Conservation (phyloP, 1,139 yeast genomes). For the Sugiyamaella paludigena region DNA sequence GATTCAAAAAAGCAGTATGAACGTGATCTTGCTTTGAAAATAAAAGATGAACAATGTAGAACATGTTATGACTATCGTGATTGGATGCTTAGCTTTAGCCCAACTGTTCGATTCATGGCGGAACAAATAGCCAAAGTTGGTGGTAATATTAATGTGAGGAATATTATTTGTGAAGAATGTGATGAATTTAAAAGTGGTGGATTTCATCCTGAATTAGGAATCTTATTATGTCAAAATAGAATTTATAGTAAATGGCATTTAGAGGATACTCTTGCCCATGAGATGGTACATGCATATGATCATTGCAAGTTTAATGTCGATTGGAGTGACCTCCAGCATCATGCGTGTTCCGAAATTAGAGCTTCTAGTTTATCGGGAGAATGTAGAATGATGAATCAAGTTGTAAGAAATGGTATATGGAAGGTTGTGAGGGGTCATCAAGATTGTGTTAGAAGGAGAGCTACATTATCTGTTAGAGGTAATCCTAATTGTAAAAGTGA, state of each 20-base stretch:
- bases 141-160: conserved; percentile 46
- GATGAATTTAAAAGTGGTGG: conserved; percentile 91
- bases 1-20: conserved; percentile 59
- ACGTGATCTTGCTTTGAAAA: conserved; percentile 45
- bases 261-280: conserved; percentile 91
- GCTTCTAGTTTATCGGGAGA: conserved; percentile 95
- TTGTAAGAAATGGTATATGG: conserved; percentile 54
- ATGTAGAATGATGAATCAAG: conserved; percentile 86
- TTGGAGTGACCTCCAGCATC: conserved; percentile 80
- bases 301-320: conserved; percentile 83
- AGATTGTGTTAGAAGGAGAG: conserved; percentile 84
- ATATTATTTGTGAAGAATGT: conserved; percentile 80
- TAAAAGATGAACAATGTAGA: conserved; percentile 49
- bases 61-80: conserved; percentile 70
- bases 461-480: conserved; percentile 75
- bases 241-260: conserved; percentile 74
- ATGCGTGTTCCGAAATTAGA: conserved; percentile 94
- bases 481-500: conserved; percentile 76
- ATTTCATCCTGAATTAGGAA: conserved; percentile 85
- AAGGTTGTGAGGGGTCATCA: conserved; percentile 82
- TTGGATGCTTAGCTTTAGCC: conserved; percentile 72
- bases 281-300: conserved; percentile 90
- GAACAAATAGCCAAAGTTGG: conserved; percentile 76
- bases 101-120: conserved; percentile 83
- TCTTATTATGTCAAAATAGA: conserved; percentile 82